phyloP scores from a whole-genome alignment of 768 basidiomycete species.

The Amanita pallidorosea region DNA sequence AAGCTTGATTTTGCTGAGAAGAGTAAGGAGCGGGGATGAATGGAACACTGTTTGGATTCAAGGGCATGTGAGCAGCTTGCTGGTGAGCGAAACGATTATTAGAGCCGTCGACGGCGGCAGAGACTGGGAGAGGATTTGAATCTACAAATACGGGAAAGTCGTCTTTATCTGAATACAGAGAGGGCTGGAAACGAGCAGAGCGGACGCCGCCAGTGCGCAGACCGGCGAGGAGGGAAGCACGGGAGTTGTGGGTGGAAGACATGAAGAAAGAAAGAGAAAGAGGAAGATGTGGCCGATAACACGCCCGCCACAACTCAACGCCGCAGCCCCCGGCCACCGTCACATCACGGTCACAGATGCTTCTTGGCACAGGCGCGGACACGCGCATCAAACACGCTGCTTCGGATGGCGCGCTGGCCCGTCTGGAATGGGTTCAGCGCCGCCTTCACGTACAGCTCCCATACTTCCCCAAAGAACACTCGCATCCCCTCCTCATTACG shows the following conservation, averaged over 20 bases:
- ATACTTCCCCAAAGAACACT: slow-evolving; percentile 86
- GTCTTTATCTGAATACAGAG: slow-evolving; percentile 38
- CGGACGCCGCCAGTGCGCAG: slow-evolving; percentile 88
- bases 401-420: slow-evolving; percentile 75
- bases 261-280: slow-evolving; percentile 28
- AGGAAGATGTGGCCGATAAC: slow-evolving; percentile 11
- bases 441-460: slow-evolving; percentile 97
- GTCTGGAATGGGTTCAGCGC: slow-evolving; percentile 95
- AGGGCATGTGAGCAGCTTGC: slow-evolving; percentile 32
- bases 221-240: slow-evolving; percentile 80
- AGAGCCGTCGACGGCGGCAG: slow-evolving; percentile 61
- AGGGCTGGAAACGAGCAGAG: slow-evolving; percentile 37
- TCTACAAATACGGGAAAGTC: slow-evolving; percentile 48
- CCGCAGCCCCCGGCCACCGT: slow-evolving; percentile 17
- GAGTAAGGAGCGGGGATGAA: slow-evolving; percentile 27
- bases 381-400: slow-evolving; percentile 69
- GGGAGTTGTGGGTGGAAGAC: slow-evolving; percentile 43
- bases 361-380: slow-evolving; percentile 83
- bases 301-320: slow-evolving; percentile 1
- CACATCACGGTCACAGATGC: slow-evolving; percentile 37
- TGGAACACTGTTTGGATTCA: slow-evolving; percentile 43
- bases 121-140: slow-evolving; percentile 41
- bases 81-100: slow-evolving; percentile 61
- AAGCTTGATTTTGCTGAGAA: slow-evolving; percentile 36
- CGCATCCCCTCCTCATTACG: slow-evolving; percentile 98